phyloP scores from a whole-genome alignment of 176 grass and related monocot species.

The Carex littledalei region DNA sequence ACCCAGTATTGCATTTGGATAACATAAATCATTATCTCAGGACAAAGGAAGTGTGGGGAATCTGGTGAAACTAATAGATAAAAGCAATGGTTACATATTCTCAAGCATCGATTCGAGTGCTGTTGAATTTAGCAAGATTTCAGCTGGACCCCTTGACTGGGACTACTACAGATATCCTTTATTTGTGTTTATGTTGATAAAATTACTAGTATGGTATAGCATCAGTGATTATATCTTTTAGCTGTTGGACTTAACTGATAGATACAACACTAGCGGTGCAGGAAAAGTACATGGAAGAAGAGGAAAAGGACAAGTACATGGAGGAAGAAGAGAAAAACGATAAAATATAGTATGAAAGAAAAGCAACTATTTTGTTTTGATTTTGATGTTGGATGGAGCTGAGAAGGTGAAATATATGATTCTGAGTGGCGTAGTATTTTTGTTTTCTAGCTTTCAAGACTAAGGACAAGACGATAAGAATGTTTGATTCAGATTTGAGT shows the following conservation, averaged over 20 bases:
- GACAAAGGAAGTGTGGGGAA: conserved; percentile 96
- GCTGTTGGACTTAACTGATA: conserved; percentile 42
- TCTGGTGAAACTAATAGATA: conserved; percentile 94
- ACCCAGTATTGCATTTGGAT: neutral
- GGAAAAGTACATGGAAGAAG: conserved; percentile 96
- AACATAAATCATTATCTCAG: conserved; percentile 31
- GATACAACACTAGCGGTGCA: conserved; percentile 81
- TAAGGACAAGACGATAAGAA: neutral
- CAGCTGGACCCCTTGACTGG: conserved; percentile 62
- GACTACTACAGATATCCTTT: conserved; percentile 97
- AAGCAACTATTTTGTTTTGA: neutral
- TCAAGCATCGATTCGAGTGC: conserved; percentile 68
- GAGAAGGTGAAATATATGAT: neutral
- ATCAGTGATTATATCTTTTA: conserved; percentile 12
- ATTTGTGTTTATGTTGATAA: neutral
- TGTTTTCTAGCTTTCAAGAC: neutral
- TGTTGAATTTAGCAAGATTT: conserved; percentile 89
- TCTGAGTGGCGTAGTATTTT: neutral
- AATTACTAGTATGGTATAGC: neutral
- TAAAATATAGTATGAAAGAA: neutral
- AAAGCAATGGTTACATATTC: conserved; percentile 97
- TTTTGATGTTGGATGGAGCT: neutral
- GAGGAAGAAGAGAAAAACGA: conserved; percentile 17
- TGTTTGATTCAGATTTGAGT: neutral
- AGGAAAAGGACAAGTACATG: conserved; percentile 10